A percentile compares a stretch with the other conserved stretches of the same genome.
Evolutionary conservation across 352 stramenopile species (phyloP).

Genomic region (Aphanomyces stellatus): DNA sequence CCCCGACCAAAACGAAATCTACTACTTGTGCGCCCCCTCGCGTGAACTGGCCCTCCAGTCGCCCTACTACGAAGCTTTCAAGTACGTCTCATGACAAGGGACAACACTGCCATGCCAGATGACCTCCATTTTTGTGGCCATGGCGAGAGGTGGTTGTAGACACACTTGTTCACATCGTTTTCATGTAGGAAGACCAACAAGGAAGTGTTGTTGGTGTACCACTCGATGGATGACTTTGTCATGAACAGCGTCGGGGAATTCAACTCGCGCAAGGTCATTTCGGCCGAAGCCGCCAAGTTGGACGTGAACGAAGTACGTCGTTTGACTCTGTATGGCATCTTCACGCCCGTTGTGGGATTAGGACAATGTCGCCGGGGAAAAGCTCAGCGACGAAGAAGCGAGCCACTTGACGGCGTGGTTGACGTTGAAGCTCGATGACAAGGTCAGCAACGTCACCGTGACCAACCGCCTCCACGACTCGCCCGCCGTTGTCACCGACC

Average conservation of each 20-base stretch:
- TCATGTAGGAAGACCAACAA: constrained; percentile 78
- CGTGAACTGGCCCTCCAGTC: constrained; percentile 92
- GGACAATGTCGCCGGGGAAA: constrained; percentile 38
- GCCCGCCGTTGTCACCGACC: constrained; percentile 98
- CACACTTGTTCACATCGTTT: too few relatives aligned
- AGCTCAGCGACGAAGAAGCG: constrained; percentile 83
- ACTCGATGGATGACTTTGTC: constrained; percentile 99
- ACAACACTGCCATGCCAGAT: background rate
- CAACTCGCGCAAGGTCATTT: constrained; percentile 94
- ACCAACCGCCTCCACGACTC: constrained; percentile 91
- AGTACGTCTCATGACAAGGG: constrained; percentile 45
- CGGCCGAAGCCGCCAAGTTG: constrained; percentile 93
- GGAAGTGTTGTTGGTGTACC: constrained; percentile 98
- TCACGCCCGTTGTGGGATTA: too few relatives aligned
- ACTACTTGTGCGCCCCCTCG: constrained; percentile 96
- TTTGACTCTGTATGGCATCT: too few relatives aligned
- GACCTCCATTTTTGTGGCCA: too few relatives aligned
- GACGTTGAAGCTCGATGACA: constrained; percentile 85
- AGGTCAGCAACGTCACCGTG: constrained; percentile 84
- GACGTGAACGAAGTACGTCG: constrained; percentile 59
- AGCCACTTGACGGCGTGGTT: constrained; percentile 90
- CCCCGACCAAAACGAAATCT: constrained; percentile 98
- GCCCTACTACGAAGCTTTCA: constrained; percentile 99
- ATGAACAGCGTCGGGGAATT: constrained; percentile 98
- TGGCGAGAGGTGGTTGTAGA: too few relatives aligned